These are phyloP conservation scores for Globisporangium perplexum DNA, from an alignment of 352 stramenopile genomes.

Conservation along the genomic window DNA sequence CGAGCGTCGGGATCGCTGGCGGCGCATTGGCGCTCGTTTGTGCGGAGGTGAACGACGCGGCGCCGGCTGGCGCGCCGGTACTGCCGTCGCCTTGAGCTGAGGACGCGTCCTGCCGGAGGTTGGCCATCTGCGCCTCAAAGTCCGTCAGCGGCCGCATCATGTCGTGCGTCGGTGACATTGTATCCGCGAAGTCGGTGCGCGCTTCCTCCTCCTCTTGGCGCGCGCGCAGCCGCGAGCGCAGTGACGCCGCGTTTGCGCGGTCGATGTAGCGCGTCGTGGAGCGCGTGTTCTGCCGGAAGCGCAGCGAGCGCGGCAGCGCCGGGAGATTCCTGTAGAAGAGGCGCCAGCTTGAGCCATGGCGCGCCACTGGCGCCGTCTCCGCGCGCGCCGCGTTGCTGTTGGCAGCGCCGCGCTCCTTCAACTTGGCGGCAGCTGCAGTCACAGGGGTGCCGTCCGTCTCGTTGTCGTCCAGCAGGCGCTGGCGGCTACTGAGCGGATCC, in stretches of 20 bases:
- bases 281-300: conserved; percentile 72
- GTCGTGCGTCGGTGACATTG: conserved; percentile 21
- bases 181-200: conserved; percentile 24
- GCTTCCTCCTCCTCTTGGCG: conserved; percentile 42
- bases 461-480: conserved; percentile 49
- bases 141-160: conserved; percentile 27
- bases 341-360: conserved; percentile 37
- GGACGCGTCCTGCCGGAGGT: conserved; percentile 1
- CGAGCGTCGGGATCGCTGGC: conserved; percentile 13
- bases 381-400: conserved; percentile 1
- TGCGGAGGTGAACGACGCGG: conserved; percentile 13
- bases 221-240: conserved; percentile 46
- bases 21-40: neutral
- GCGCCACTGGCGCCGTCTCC: neutral
- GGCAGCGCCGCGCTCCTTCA: conserved; percentile 5
- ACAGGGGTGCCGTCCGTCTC: conserved; percentile 16
- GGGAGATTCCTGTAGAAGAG: conserved; percentile 69
- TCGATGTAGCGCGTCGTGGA: conserved; percentile 77
- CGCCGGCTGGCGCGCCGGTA: conserved; percentile 1
- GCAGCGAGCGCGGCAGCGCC: conserved; percentile 53
- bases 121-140: conserved; percentile 49
- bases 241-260: conserved; percentile 54
- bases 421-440: conserved; percentile 3
- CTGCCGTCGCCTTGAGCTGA: conserved; percentile 7
- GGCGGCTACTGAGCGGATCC: conserved; percentile 50